phyloP scores from a whole-genome alignment of 108 stramenopile species.

The Aurantiochytrium sp. region DNA sequence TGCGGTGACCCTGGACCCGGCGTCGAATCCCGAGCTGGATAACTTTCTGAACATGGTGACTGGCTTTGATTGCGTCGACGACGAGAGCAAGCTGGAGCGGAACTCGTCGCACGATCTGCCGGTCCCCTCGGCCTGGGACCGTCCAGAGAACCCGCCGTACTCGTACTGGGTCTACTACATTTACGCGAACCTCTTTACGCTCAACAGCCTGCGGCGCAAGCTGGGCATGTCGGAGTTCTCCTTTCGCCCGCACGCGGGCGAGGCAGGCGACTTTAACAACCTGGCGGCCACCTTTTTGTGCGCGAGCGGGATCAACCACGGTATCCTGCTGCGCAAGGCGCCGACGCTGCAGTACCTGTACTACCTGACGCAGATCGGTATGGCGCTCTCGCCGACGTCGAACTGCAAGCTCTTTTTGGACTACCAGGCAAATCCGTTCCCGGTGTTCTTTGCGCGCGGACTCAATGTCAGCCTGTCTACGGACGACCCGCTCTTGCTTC shows the following conservation, averaged over 20 bases:
- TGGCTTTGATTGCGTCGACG: constrained; percentile 97
- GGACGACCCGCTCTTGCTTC: constrained; percentile 95
- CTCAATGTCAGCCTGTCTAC: constrained; percentile 94
- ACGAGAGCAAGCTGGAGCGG: constrained; percentile 77
- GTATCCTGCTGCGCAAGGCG: constrained; percentile 87
- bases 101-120: constrained; percentile 51
- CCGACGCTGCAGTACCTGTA: constrained; percentile 93
- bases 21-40: constrained; percentile 79
- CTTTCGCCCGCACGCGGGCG: constrained; percentile 91
- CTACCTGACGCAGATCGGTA: constrained; percentile 87
- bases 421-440: constrained; percentile 84
- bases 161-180: constrained; percentile 82
- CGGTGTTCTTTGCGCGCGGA: constrained; percentile 74
- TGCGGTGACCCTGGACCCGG: constrained; percentile 70
- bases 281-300: constrained; percentile 90
- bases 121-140: constrained; percentile 75
- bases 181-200: constrained; percentile 81
- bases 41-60: constrained; percentile 88
- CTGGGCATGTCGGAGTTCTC: constrained; percentile 74
- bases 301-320: constrained; percentile 92
- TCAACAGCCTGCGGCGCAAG: constrained; percentile 76
- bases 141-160: constrained; percentile 75
- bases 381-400: constrained; percentile 84
- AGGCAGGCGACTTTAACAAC: constrained; percentile 95
- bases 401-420: constrained; percentile 98